Evolutionary conservation across 371 early-diverging fungal genomes (phyloP), one percentile per base, ranked within the genome.

Genomic region (Blastocladiella emersonii): DNA sequence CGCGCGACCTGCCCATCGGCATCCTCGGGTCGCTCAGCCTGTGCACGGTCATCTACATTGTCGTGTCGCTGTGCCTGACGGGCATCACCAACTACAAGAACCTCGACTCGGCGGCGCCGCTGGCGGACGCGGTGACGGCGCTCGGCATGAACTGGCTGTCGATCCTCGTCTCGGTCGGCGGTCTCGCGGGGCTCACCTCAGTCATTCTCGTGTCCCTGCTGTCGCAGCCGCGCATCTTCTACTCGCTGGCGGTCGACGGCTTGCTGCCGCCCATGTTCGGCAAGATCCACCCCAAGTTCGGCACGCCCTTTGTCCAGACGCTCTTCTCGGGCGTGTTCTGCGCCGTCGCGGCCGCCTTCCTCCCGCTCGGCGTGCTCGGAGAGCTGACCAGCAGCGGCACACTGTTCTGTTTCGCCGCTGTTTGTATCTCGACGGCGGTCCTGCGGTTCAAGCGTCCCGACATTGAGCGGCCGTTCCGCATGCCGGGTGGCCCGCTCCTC

Each of bases 361-460:
- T 93, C 36, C 93, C 94, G 6, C 83, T 91, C 13, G 89, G 86
- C 61, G 70, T 91, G 21, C 72, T 92, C 6, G 88, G 87, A 61
- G 88, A 91, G 64, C 79, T 93, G 78, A 88, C 91, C 3, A 87
- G 88, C 1, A 79, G 90, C 39, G 92, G 92, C 21, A 92, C 94
- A 0, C 72, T 93, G 37, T 75, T 91, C 64, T 87, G 90, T 0
- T 91, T 91, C 78, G 84, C 88, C 65, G 71, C 92, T 32, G 92
- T 92, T 35, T 87, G 88, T 64, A 66, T 82, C 39, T 87, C 87
- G 57, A 85, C 87, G 5, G 75, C 85, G 53, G 80, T 92, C 34
- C 76, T 92, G 75, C 83, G 92, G 15, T 78, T 77, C 63, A 85
- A 80, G 34, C 79, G 85, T 35, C 88, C 91, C 17, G 81, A 90